A percentile compares a stretch with the other conserved stretches of the same genome.
Conservation (phyloP, 164 flowering plant species). For the Tetracentron sinense region DNA sequence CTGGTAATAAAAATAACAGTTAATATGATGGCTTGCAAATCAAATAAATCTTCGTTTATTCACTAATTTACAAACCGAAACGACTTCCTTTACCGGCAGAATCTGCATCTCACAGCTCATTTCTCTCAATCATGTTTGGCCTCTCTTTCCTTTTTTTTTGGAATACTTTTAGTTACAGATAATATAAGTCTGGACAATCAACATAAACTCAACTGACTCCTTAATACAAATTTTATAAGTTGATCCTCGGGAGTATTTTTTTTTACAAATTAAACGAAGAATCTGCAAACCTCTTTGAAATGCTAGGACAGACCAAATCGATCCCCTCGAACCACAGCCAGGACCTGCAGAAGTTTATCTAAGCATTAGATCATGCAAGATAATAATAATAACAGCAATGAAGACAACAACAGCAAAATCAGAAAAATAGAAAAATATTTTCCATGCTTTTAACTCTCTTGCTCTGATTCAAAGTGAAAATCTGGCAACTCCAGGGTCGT, state of each 20-base stretch:
- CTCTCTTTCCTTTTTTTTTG: no score
- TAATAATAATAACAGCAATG: background rate
- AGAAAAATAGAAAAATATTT: no score
- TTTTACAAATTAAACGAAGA: background rate
- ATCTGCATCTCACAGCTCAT: background rate
- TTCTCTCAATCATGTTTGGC: background rate
- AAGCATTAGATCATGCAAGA: background rate
- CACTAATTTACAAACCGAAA: background rate
- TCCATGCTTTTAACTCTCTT: no score
- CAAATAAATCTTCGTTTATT: background rate
- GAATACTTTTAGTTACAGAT: no score
- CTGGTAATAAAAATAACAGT: no score
- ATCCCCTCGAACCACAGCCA: conserved; percentile 27
- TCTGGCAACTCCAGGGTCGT: no score
- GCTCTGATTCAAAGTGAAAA: no score
- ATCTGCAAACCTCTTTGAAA: background rate
- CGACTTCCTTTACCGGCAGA: background rate
- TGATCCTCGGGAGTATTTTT: background rate
- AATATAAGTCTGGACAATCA: no score
- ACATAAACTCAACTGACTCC: background rate
- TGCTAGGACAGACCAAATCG: background rate
- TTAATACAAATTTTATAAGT: no score
- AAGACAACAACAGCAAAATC: no score
- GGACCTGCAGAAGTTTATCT: conserved; percentile 11
- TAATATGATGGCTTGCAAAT: no score